phyloP scores from a whole-genome alignment of 768 basidiomycete species.

The Naematelia aurantialba region DNA sequence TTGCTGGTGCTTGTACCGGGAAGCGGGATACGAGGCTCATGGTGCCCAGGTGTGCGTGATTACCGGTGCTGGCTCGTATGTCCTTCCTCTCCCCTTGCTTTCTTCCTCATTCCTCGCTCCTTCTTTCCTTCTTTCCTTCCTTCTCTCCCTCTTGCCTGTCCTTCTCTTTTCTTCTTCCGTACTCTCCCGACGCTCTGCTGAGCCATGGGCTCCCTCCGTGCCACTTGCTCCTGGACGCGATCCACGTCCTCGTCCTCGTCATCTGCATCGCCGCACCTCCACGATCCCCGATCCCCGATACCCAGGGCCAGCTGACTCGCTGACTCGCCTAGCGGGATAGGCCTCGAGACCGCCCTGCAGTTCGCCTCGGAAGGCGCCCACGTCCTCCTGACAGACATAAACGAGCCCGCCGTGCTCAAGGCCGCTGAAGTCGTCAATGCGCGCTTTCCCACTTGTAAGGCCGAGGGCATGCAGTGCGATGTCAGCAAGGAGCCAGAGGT shows the following conservation, averaged over 20 bases:
- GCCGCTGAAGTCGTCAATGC: conserved; percentile 62
- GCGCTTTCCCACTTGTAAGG: conserved; percentile 57
- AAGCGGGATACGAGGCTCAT: conserved; percentile 1
- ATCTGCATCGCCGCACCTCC: no score
- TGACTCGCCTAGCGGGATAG: conserved; percentile 70
- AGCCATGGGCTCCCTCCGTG: neutral
- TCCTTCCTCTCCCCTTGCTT: neutral
- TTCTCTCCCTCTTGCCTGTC: neutral
- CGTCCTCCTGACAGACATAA: conserved; percentile 84
- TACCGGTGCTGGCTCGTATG: conserved; percentile 81
- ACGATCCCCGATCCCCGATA: no score
- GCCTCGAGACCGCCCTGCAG: conserved; percentile 87
- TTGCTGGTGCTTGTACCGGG: no score
- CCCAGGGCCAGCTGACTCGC: neutral
- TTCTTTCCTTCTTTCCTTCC: neutral
- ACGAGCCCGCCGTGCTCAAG: conserved; percentile 66
- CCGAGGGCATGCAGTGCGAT: conserved; percentile 71
- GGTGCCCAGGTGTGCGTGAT: conserved; percentile 55
- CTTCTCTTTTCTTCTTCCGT: neutral
- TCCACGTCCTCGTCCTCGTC: no score
- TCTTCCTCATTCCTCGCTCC: neutral
- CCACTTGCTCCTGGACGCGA: conserved; percentile 19
- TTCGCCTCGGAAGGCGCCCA: conserved; percentile 94
- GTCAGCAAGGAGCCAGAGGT: conserved; percentile 85
- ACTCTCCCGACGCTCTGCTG: neutral